These are phyloP conservation scores for Kodamaea derodonti DNA, from an alignment of 1,139 yeast species.

Conservation along the genomic window DNA sequence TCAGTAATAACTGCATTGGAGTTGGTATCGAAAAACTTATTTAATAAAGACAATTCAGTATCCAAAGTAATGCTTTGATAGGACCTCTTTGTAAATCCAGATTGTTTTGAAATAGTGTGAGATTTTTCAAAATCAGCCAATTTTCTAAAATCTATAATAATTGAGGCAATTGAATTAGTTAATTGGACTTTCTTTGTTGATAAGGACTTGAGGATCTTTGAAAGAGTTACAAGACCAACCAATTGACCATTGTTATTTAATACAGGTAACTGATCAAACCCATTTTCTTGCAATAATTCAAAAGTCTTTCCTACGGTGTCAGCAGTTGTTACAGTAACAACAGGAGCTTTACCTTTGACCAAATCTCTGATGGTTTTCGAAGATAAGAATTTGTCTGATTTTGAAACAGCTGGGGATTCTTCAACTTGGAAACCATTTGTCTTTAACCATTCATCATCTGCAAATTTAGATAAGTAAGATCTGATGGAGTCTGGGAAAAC, in stretches of 20 bases:
- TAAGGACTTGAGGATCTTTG: slow-evolving; percentile 64
- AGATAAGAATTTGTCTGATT: slow-evolving; percentile 49
- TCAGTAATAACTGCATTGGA: slow-evolving; percentile 86
- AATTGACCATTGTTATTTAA: slow-evolving; percentile 57
- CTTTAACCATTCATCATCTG: slow-evolving; percentile 90
- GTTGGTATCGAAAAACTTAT: slow-evolving; percentile 80
- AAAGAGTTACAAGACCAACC: slow-evolving; percentile 74
- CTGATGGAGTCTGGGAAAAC: slow-evolving; percentile 87
- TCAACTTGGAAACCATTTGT: slow-evolving; percentile 66
- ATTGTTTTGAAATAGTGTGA: slow-evolving; percentile 57
- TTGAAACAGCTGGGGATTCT: slow-evolving; percentile 40
- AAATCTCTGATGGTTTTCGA: slow-evolving; percentile 60
- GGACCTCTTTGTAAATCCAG: slow-evolving; percentile 58
- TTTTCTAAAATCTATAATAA: slow-evolving; percentile 73
- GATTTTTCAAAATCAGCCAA: slow-evolving; percentile 68
- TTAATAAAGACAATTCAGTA: slow-evolving; percentile 66
- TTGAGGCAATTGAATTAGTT: slow-evolving; percentile 57
- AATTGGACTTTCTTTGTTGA: slow-evolving; percentile 60
- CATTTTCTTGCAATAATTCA: slow-evolving; percentile 68
- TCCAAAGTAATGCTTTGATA: slow-evolving; percentile 67
- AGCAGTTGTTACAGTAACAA: slow-evolving; percentile 64
- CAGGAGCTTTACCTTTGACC: slow-evolving; percentile 66
- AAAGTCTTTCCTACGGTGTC: slow-evolving; percentile 67
- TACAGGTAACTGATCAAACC: slow-evolving; percentile 85
- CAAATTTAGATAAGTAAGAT: slow-evolving; percentile 83